A percentile compares a stretch with the other conserved stretches of the same genome.
Conservation (phyloP, 257 asterid genomes). For the Solanum habrochaites region DNA sequence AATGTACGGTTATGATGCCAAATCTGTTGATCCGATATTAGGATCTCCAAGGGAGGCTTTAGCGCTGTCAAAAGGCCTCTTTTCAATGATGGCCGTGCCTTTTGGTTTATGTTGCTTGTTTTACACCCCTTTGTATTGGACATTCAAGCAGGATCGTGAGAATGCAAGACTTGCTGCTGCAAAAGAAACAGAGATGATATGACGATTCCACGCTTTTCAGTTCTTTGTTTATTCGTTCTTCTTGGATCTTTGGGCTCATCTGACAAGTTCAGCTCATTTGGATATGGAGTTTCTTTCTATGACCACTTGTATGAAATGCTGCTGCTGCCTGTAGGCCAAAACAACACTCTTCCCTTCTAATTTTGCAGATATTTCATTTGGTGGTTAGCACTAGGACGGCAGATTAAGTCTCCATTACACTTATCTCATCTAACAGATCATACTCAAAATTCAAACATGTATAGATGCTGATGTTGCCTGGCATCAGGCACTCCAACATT, state of each 20-base stretch:
- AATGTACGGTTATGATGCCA: constrained; percentile 75
- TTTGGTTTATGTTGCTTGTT: constrained; percentile 79
- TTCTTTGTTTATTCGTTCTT: not conserved
- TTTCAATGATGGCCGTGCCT: constrained; percentile 89
- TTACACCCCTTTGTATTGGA: constrained; percentile 86
- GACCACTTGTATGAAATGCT: not conserved
- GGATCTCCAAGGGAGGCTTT: constrained; percentile 70
- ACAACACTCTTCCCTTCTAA: not conserved
- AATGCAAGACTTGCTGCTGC: constrained; percentile 50
- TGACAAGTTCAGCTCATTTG: not conserved
- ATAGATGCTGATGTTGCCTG: not conserved
- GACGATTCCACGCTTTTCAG: not conserved
- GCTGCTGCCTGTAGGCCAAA: not conserved
- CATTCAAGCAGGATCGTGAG: constrained; percentile 68
- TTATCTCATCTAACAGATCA: not conserved
- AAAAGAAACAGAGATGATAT: constrained; percentile 77
- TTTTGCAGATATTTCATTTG: not conserved
- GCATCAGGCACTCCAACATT: not conserved
- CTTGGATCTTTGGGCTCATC: not conserved
- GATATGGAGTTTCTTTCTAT: not conserved
- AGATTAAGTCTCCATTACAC: not conserved
- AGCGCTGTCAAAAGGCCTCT: constrained; percentile 80
- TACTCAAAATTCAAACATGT: not conserved
- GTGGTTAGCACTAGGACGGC: not conserved
- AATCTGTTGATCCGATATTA: constrained; percentile 51